Evolutionary conservation across 164 flowering plant species (phyloP).

Genomic region (Santalum album): DNA sequence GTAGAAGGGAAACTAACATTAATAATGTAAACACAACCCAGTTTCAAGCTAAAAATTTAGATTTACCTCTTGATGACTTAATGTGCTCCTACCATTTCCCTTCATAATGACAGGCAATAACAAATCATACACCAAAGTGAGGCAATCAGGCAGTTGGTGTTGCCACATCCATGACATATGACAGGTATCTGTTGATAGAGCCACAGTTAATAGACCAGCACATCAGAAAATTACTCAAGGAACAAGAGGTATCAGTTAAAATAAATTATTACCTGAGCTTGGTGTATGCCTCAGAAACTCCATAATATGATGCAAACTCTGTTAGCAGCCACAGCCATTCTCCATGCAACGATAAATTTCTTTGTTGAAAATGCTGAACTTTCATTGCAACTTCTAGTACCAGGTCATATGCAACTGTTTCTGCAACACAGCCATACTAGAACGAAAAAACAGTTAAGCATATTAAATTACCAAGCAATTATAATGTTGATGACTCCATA

Average conservation of each 20-base stretch:
- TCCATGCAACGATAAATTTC: constrained; percentile 62
- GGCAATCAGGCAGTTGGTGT: constrained; percentile 95
- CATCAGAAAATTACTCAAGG: constrained; percentile 2
- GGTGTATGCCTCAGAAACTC: constrained; percentile 83
- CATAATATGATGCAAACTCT: constrained; percentile 87
- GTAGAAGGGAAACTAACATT: neutral
- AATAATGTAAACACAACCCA: neutral
- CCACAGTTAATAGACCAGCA: neutral
- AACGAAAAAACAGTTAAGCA: constrained; percentile 16
- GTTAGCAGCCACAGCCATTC: constrained; percentile 86
- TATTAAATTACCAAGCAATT: no score
- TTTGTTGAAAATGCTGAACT: constrained; percentile 69
- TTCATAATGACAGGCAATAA: constrained; percentile 72
- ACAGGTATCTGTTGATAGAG: constrained; percentile 56
- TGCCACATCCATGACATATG: constrained; percentile 94
- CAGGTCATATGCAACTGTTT: constrained; percentile 93
- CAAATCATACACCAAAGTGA: constrained; percentile 60
- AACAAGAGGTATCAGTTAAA: no score
- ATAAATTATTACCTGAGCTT: constrained; percentile 54
- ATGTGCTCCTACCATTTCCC: constrained; percentile 47
- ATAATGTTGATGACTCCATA: no score
- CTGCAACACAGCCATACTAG: constrained; percentile 93
- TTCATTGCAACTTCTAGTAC: constrained; percentile 89
- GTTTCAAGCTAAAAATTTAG: neutral
- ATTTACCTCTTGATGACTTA: constrained; percentile 94